Conservation (phyloP, 768 basidiomycete species). For the Hygrophorus pudorinus region DNA sequence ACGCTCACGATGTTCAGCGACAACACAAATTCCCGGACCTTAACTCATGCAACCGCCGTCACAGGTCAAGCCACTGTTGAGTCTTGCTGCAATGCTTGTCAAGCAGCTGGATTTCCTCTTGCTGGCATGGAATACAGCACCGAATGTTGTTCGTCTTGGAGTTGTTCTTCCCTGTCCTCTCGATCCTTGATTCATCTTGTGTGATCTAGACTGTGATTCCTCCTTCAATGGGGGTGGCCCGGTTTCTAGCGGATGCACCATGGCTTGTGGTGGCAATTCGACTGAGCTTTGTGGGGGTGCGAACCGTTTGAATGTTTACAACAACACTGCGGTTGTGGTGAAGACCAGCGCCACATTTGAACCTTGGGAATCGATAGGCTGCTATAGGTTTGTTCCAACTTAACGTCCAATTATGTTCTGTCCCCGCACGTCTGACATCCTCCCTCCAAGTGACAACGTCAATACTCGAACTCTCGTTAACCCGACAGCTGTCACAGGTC, state of each 20-base stretch:
- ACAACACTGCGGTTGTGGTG: too few relatives aligned
- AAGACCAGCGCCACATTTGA: too few relatives aligned
- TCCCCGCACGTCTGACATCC: background rate
- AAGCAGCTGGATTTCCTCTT: conserved; percentile 5
- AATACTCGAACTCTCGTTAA: conserved; percentile 1
- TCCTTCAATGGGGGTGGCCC: too few relatives aligned
- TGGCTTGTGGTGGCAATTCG: too few relatives aligned
- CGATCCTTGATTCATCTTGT: too few relatives aligned
- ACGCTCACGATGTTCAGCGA: conserved; percentile 3
- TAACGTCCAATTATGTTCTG: background rate
- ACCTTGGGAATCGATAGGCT: too few relatives aligned
- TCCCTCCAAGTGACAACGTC: background rate
- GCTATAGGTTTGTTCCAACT: too few relatives aligned
- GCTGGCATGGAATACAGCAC: conserved; percentile 10
- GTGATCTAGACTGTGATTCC: too few relatives aligned
- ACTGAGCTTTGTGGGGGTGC: too few relatives aligned
- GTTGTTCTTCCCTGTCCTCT: too few relatives aligned
- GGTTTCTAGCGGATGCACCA: too few relatives aligned
- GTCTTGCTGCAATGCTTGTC: conserved; percentile 10
- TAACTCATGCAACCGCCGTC: conserved; percentile 4
- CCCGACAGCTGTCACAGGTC: background rate
- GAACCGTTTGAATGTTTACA: too few relatives aligned
- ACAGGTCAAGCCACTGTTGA: conserved; percentile 8
- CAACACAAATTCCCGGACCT: conserved; percentile 5
- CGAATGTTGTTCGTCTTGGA: conserved; percentile 12